Conservation (phyloP, 257 asterid genomes). For the Solanum appendiculatum region DNA sequence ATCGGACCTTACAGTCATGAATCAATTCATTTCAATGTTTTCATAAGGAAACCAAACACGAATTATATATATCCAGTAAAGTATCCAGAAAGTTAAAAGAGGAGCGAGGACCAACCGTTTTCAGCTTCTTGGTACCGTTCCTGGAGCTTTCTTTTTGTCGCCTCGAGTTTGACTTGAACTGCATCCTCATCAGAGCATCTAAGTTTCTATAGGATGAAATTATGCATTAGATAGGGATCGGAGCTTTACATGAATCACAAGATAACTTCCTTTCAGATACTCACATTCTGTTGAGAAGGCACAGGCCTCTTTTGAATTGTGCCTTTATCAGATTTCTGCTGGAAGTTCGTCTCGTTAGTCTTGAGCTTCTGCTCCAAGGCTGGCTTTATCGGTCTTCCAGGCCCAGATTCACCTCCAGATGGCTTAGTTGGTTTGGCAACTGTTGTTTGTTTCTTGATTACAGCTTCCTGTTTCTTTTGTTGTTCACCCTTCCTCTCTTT, state of each 20-base stretch:
- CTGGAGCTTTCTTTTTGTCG: slow-evolving; percentile 87
- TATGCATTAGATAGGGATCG: neutral
- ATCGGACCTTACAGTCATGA: neutral
- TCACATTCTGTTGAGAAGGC: slow-evolving; percentile 44
- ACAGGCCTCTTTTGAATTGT: slow-evolving; percentile 36
- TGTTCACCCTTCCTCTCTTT: slow-evolving; percentile 31
- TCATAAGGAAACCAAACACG: neutral
- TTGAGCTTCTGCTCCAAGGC: slow-evolving; percentile 25
- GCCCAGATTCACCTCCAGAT: slow-evolving; percentile 19
- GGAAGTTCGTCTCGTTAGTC: slow-evolving; percentile 19
- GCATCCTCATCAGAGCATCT: slow-evolving; percentile 32
- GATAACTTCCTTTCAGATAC: neutral
- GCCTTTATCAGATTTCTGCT: slow-evolving; percentile 31
- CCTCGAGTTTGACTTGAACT: slow-evolving; percentile 49
- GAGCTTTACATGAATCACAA: neutral
- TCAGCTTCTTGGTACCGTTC: slow-evolving; percentile 89
- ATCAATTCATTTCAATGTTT: neutral
- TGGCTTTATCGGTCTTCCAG: slow-evolving; percentile 40
- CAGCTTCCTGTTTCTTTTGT: slow-evolving; percentile 32
- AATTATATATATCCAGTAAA: neutral
- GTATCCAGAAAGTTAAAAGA: neutral
- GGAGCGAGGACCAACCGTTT: slow-evolving; percentile 49
- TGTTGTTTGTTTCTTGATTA: slow-evolving; percentile 31
- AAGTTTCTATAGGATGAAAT: slow-evolving; percentile 16
- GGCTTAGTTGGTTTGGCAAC: slow-evolving; percentile 36